Evolutionary conservation across 495 filamentous ascomycete species (phyloP).

Genomic region (Viridothelium virens): DNA sequence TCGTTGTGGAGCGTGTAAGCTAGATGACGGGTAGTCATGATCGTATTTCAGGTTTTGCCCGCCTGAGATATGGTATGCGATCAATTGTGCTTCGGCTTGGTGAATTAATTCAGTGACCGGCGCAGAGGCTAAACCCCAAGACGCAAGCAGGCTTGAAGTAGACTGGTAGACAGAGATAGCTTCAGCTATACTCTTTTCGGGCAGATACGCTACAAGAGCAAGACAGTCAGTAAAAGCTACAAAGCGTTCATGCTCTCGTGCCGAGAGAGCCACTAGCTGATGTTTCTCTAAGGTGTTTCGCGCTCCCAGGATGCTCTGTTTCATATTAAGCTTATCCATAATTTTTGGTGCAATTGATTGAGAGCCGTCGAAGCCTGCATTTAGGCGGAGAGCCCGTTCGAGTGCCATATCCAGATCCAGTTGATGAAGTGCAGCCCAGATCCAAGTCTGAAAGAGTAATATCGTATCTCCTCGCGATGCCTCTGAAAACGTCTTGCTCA

Average conservation of each 20-base stretch:
- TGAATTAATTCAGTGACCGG: slow-evolving; percentile 30
- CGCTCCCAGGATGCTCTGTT: slow-evolving; percentile 20
- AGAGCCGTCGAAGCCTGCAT: slow-evolving; percentile 25
- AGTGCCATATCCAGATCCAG: slow-evolving; percentile 42
- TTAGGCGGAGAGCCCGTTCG: slow-evolving; percentile 42
- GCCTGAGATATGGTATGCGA: slow-evolving; percentile 57
- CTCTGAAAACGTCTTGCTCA: slow-evolving; percentile 42
- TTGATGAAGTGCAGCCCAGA: slow-evolving; percentile 57
- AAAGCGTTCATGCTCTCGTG: slow-evolving; percentile 9
- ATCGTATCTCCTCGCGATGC: slow-evolving; percentile 39
- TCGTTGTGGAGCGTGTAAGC: not conserved
- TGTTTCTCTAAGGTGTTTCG: slow-evolving; percentile 29
- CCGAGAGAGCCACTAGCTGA: slow-evolving; percentile 14
- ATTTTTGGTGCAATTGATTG: not conserved
- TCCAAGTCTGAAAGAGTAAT: slow-evolving; percentile 61
- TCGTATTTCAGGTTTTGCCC: slow-evolving; percentile 20
- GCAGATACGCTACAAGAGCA: slow-evolving; percentile 20
- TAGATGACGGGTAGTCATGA: not conserved
- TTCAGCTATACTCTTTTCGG: not conserved
- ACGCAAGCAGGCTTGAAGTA: slow-evolving; percentile 21
- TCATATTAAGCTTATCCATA: not conserved
- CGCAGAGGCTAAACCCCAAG: slow-evolving; percentile 10
- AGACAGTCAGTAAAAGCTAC: slow-evolving; percentile 21
- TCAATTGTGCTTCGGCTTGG: slow-evolving; percentile 45
- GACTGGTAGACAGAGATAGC: not conserved